Evolutionary conservation across 1,139 yeast genomes (phyloP), one percentile per base, ranked within the genome.

Genomic region (Yarrowia galli): DNA sequence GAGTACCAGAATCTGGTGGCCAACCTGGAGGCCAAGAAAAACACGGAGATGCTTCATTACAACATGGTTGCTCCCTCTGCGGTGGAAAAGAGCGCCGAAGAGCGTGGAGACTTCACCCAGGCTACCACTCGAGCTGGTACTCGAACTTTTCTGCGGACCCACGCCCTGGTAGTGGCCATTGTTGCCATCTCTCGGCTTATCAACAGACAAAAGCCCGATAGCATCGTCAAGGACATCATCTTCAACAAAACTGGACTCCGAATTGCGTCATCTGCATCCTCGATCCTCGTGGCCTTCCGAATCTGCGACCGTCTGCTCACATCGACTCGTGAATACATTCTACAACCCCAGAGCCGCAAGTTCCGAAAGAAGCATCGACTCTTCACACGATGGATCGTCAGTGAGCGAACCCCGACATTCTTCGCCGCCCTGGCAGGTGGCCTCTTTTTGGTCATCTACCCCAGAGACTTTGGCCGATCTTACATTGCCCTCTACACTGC

Each of bases 401-500:
- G 28, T 72, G 53, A 69, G 68, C 67, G 72, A 35, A 72, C 73
- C 4, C 78, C 79, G 2, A 53, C 76, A 3, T 67, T 73, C 18
- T 73, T 76, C 32, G 78, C 78, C 5, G 67, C 74, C 8, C 69
- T 74, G 13, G 76, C 79, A 0, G 77, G 80, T 1, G 71, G 74
- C 13, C 73, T 76, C 8, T 75, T 75, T 67, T 72, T 61, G 25
- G 56, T 73, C 18, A 42, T 76, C 36, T 73, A 76, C 61, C 79
- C 79, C 9, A 70, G 71, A 12, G 68, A 65, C 20, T 71, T 71
- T 2, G 73, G 72, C 13, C 71, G 77, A 32, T 73, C 75, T 38
- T 74, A 74, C 65, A 68, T 74, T 25, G 80, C 80, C n/a, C 71
- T 79, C 42, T 79, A 78, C 69, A 67, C 74, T 8, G 74, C 76